Evolutionary conservation across 2,329 filamentous ascomycete species (phyloP).

Genomic region (Venturia oleaginea): DNA sequence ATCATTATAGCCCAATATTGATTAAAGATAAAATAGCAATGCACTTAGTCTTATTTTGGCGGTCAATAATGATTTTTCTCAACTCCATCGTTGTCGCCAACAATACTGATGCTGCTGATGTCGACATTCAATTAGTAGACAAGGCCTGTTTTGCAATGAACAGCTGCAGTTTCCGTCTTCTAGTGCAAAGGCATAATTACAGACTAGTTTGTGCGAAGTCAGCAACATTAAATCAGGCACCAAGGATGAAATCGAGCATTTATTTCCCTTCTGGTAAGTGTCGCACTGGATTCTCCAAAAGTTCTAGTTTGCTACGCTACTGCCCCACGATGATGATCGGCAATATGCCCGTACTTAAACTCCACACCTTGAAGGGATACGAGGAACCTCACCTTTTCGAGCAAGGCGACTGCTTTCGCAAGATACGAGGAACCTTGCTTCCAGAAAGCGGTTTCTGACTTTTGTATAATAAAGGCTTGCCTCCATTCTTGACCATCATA

Average conservation of each 20-base stretch:
- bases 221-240: too few relatives aligned
- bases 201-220: too few relatives aligned
- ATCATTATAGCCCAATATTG: background rate
- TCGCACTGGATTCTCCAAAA: background rate
- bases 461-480: background rate
- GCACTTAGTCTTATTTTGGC: too few relatives aligned
- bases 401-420: background rate
- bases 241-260: background rate
- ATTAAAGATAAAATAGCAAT: background rate
- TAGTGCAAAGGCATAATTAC: too few relatives aligned
- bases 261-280: background rate
- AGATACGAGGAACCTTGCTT: background rate
- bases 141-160: too few relatives aligned
- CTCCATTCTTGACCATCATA: background rate
- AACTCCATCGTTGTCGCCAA: too few relatives aligned
- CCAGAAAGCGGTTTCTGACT: background rate
- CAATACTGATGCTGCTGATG: too few relatives aligned
- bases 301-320: background rate
- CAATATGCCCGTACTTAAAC: background rate
- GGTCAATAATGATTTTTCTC: too few relatives aligned
- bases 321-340: constrained; percentile 1
- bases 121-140: too few relatives aligned
- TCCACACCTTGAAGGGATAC: background rate
- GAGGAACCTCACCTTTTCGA: background rate
- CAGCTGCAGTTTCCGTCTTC: too few relatives aligned